These are phyloP conservation scores for Saxophila tyrrhenica DNA, from an alignment of 495 filamentous ascomycete species.

Conservation along the genomic window DNA sequence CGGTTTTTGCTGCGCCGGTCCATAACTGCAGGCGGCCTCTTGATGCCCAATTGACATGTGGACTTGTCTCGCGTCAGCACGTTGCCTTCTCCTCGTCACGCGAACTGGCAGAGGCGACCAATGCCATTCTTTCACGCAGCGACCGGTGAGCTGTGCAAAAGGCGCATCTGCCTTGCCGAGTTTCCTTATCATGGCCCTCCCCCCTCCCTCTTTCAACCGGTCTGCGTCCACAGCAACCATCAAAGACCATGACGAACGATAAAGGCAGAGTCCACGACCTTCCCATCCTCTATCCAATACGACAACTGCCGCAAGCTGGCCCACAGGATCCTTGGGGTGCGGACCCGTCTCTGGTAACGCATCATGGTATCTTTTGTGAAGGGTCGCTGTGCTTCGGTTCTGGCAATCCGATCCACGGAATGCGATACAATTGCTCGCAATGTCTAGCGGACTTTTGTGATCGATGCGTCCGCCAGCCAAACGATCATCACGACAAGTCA, in stretches of 20 bases:
- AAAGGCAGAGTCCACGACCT: neutral
- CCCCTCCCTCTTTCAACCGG: too few species aligned
- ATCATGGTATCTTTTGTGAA: neutral
- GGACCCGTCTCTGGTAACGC: neutral
- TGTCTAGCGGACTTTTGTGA: neutral
- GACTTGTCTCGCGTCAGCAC: too few species aligned
- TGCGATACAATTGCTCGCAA: neutral
- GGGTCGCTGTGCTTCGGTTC: neutral
- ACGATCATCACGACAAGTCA: neutral
- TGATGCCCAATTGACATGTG: too few species aligned
- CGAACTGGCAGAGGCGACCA: too few species aligned
- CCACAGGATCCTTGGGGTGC: neutral
- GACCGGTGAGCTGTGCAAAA: neutral
- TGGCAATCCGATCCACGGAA: neutral
- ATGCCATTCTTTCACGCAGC: too few species aligned
- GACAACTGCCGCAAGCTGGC: neutral
- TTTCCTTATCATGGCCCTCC: too few species aligned
- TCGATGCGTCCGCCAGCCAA: neutral
- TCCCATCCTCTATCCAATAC: neutral
- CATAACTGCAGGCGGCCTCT: too few species aligned
- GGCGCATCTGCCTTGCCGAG: too few species aligned
- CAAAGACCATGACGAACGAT: too few species aligned
- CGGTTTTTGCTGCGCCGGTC: too few species aligned
- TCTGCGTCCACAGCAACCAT: too few species aligned
- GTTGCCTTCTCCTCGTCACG: neutral